Evolutionary conservation across 2,329 filamentous ascomycete species (phyloP).

Genomic region (Diaporthe sp.): DNA sequence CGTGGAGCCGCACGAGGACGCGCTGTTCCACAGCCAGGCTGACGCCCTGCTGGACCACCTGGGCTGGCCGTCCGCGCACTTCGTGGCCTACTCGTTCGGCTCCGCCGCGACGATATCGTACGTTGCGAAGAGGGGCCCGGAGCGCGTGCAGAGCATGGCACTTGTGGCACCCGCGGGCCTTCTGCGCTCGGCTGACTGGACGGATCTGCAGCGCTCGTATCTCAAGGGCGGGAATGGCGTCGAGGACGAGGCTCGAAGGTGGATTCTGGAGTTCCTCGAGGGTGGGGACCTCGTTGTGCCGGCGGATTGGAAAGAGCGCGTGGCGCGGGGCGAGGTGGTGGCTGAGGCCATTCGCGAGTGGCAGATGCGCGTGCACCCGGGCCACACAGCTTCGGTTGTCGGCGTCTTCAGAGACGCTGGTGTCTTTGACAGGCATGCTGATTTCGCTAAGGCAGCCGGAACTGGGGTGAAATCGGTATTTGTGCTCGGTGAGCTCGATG

Average conservation of each 20-base stretch:
- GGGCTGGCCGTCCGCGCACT: conserved; percentile 57
- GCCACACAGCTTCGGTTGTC: conserved; percentile 61
- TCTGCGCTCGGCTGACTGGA: conserved; percentile 49
- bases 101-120: conserved; percentile 57
- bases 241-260: conserved; percentile 51
- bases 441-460: conserved; percentile 44
- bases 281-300: conserved; percentile 59
- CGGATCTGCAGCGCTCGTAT: conserved; percentile 43
- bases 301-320: conserved; percentile 59
- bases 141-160: conserved; percentile 51
- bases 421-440: conserved; percentile 52
- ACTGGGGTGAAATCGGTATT: conserved; percentile 5
- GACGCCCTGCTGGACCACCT: conserved; percentile 56
- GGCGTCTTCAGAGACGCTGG: conserved; percentile 62
- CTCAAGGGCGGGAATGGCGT: conserved; percentile 46
- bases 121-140: conserved; percentile 47
- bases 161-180: conserved; percentile 65
- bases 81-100: conserved; percentile 67
- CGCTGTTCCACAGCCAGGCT: conserved; percentile 59
- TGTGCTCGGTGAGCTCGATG: conserved; percentile 34
- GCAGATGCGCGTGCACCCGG: conserved; percentile 61
- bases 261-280: conserved; percentile 58
- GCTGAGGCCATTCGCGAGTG: conserved; percentile 63
- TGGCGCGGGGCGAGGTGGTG: conserved; percentile 59
- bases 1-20: conserved; percentile 54